Base-by-base conservation (phyloP, 306 rosid genomes). In the Albizia julibrissin region DNA sequence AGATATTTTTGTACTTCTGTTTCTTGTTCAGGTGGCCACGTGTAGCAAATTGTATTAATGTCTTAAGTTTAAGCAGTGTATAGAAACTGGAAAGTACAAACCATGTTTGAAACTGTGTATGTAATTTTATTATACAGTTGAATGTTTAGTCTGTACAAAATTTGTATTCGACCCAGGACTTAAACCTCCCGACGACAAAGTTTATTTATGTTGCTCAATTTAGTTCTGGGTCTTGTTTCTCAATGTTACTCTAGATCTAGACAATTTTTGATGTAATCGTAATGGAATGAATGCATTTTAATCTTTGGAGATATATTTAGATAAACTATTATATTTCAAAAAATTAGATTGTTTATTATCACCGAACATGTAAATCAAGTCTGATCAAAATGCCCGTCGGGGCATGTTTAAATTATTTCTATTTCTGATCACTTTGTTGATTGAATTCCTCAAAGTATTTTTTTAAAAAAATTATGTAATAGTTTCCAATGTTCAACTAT, bases 101-200 rank as follows among this genome's bases (percentile, higher is more conserved):
- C 9, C 34, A 29, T 73, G 65, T 50, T 50, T 49, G 43, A 19
- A 47, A n/a, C 43, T 7, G 43, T 73, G 19, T 73, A 9, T 73
- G 27, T 73, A 18, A 29, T 49, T 18, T 49, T 50, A 11, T 73
- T 19, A 27, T 27, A 18, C 42, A 49, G 2, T 49, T 39, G 43
- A 49, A 44, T 73, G 62, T 14, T 71, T 9, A 9, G 22, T 73
- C 24, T 73, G 77, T 73, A 49, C 29, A 73, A 47, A 66, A 73
- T 16, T 73, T 73, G 77, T 73, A 73, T 22, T 29, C 19, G 14
- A 44, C 10, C 10, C 24, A 13, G 37, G 75, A 24, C 22, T 12
- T 44, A 4, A 40, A 19, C 29, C 31, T 10, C 33, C 5, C 39
- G 29, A 14, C n/a, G 29, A 39, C 18, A 43, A 39, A 39, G 74